These are phyloP conservation scores for Colletotrichum sp. DNA, from an alignment of 2,329 filamentous ascomycete genomes.

Conservation along the genomic window DNA sequence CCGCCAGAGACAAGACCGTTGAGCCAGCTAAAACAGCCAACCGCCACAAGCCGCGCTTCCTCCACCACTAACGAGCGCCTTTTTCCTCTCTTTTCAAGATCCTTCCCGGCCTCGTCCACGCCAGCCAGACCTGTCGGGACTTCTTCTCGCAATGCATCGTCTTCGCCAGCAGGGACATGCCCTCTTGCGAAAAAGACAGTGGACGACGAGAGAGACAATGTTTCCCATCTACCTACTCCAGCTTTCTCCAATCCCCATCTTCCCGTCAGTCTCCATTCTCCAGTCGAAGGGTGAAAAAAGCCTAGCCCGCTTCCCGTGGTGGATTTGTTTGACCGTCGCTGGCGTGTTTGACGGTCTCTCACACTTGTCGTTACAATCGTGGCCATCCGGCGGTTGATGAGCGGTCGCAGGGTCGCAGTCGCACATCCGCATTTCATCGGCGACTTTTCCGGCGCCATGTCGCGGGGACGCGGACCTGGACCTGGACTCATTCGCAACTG, in stretches of 20 bases:
- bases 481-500: not conserved
- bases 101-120: not conserved
- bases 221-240: not conserved
- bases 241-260: not conserved
- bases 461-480: not conserved
- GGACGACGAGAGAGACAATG: not conserved
- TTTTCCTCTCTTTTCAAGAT: not conserved
- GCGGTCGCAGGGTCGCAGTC: not conserved
- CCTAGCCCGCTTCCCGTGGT: not conserved
- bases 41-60: not conserved
- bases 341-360: not conserved
- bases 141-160: not conserved
- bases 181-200: not conserved
- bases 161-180: not conserved
- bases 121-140: not conserved
- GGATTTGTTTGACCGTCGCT: not conserved
- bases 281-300: not conserved
- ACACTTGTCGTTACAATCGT: slow-evolving; percentile 5
- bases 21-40: not conserved
- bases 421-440: not conserved
- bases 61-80: not conserved
- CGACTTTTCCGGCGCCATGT: not conserved
- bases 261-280: not conserved
- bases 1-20: not conserved
- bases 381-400: not conserved